Conservation (phyloP, 2,329 filamentous ascomycete species). For the Ascocoryne sarcoides region DNA sequence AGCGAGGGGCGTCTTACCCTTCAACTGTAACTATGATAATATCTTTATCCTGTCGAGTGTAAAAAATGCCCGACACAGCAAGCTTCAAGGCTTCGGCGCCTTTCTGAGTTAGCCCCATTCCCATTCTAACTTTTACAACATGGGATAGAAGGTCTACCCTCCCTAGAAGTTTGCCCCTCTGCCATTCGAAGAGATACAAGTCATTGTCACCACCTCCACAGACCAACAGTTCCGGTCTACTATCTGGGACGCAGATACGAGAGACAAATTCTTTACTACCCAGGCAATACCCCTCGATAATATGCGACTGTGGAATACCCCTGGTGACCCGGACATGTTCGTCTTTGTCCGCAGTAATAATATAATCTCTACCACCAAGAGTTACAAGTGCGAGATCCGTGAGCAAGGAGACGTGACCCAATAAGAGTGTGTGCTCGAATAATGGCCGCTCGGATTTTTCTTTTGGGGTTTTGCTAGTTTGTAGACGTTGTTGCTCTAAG, state of each 20-base stretch:
- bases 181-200: conserved; percentile 79
- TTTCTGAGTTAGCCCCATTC: conserved; percentile 1
- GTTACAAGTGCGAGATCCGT: conserved; percentile 61
- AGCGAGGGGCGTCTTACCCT: conserved; percentile 38
- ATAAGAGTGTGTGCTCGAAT: conserved; percentile 69
- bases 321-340: conserved; percentile 85
- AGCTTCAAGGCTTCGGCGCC: conserved; percentile 23
- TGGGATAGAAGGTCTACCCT: conserved; percentile 43
- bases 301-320: conserved; percentile 70
- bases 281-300: conserved; percentile 84
- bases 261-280: conserved; percentile 82
- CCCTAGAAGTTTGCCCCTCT: conserved; percentile 36
- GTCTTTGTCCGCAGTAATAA: conserved; percentile 61
- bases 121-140: conserved; percentile 35
- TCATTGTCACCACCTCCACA: conserved; percentile 81
- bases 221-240: conserved; percentile 54
- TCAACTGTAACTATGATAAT: conserved; percentile 47
- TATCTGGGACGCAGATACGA: conserved; percentile 57
- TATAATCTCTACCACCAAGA: conserved; percentile 39
- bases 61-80: conserved; percentile 29
- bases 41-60: conserved; percentile 23
- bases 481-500: conserved; percentile 48
- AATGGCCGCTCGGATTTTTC: conserved; percentile 29
- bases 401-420: conserved; percentile 93
- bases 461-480: conserved; percentile 28